Base-by-base conservation (phyloP, 495 filamentous ascomycete species). In the Hypomontagnella submonticulosa region DNA sequence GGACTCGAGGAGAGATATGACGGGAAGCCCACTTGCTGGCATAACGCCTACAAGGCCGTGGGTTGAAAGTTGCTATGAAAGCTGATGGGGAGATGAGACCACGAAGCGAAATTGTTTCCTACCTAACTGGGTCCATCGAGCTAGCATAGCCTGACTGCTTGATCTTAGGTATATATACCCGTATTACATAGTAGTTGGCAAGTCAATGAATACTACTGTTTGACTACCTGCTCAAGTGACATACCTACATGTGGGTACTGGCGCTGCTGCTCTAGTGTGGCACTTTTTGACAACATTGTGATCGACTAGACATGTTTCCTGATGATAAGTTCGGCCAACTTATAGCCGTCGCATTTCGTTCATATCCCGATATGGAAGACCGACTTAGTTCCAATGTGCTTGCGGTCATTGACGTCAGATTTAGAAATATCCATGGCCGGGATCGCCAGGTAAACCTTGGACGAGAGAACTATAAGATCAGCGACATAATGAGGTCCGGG, bases 71-170 rank as follows among this genome's bases (percentile, higher is more conserved):
- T 46, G 15, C 47, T 47, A 57, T 9, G 46, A 48, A 48, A 36
- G 32, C 20, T 54, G 53, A 62, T 12, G 36, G 51, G 36, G 63
- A 51, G 36, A 62, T 4, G 58, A 61, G 27, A 30, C 40, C 47
- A 62, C 7, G 64, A 48, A 56, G 57, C 40, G 58, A 38, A 11
- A 27, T n/a, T 48, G 36, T 20, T 44, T 55, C n/a, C 27, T 19
- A 32, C 19, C 12, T 38, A 18, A 42, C 18, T 63, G 27, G 60
- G 33, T 23, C 41, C 12, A 38, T 12, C n/a, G 0, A 33, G 18
- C 5, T 50, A 50, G 15, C 12, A 18, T 23, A 30, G 18, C 43
- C 30, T 46, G 32, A 19, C 44, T 58, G n/a, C 32, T 43, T 55
- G 42, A 18, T 33, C 13, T 4, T 46, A 16, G 30, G 18, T n/a